Base-by-base conservation (phyloP, 768 basidiomycete species). In the Piloderma croceum region DNA sequence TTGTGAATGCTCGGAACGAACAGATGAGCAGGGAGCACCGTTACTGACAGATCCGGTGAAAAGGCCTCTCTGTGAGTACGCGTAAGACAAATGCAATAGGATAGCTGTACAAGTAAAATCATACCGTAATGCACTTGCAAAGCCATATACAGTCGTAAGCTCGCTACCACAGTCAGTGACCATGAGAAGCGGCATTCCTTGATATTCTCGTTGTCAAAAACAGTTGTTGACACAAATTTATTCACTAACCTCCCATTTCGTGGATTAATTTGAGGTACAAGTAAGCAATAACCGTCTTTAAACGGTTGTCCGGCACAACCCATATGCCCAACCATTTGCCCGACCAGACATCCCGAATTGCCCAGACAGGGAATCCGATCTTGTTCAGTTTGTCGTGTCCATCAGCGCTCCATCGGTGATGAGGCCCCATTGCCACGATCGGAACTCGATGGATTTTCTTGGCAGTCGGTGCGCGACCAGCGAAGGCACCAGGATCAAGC, bases 311-410 rank as follows among this genome's bases (percentile, higher is more conserved):
- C 0, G 67, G 68, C 12, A 68, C 56, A 29, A 67, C 60, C 62
- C 62, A 62, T 9, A 49, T 54, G 19, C 53, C 58, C 22, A 69
- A 50, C 53, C 61, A 62, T 25, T 48, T 52, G 1, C 50, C 51
- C 0, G 59, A 58, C 1, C 52, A 56, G 39, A 61, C 55, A 35
- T 69, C 66, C 12, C 59, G 56, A 35, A 67, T 41, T 3, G 44
- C 64, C 51, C 56, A 70, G 18, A 69, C 50, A 0, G 63, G 60
- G 45, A 70, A 70, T 0, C 68, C 69, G 23, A 68, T 67, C 7
- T 47, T 44, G 35, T 58, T 49, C 0, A 71, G 53, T 39, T 70
- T 71, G 39, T 68, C 61, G 35, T 70, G 69, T 0, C 68, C 64
- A 49, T 67, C 63, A 1, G 47, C 57, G 2, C 61, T 29, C 67